phyloP scores from a whole-genome alignment of 2,329 filamentous ascomycete species.

The Mollisiaceae sp. region DNA sequence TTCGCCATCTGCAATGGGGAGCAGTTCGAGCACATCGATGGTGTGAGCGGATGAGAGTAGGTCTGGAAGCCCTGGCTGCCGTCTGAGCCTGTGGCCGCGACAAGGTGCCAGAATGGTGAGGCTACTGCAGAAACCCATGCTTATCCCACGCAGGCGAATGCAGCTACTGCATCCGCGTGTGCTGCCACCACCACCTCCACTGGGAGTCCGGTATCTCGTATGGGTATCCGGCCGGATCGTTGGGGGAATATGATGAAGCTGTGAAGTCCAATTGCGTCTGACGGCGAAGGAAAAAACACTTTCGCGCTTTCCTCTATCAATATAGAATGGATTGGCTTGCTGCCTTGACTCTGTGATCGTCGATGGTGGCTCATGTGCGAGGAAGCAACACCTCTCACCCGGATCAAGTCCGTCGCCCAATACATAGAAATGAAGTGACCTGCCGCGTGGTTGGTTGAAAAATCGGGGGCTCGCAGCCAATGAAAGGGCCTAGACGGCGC shows the following conservation, averaged over 20 bases:
- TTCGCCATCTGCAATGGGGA: conserved; percentile 11
- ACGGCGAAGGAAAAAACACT: neutral
- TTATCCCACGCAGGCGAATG: conserved; percentile 24
- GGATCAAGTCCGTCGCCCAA: conserved; percentile 18
- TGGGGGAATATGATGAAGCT: conserved; percentile 6
- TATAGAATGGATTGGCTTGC: neutral
- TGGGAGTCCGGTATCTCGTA: neutral
- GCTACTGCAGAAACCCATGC: conserved; percentile 27
- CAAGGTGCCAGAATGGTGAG: conserved; percentile 10
- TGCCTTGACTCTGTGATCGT: neutral
- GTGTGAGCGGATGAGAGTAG: conserved; percentile 3
- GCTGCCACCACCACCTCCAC: neutral
- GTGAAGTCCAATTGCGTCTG: neutral
- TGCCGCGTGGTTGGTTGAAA: conserved; percentile 27
- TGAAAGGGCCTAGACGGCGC: neutral
- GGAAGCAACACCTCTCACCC: conserved; percentile 17
- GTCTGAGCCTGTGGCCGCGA: neutral
- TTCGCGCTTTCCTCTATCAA: neutral
- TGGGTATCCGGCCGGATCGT: neutral
- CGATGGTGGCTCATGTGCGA: conserved; percentile 14
- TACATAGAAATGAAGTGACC: conserved; percentile 11
- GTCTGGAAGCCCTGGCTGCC: conserved; percentile 6
- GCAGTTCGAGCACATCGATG: neutral
- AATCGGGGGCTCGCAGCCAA: conserved; percentile 15
- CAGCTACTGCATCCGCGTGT: conserved; percentile 20